Percentiles rank a stretch among this genome's conserved stretches.
These are phyloP conservation scores for Chalara sp. DNA, from an alignment of 2,329 filamentous ascomycete species.

Conservation along the genomic window DNA sequence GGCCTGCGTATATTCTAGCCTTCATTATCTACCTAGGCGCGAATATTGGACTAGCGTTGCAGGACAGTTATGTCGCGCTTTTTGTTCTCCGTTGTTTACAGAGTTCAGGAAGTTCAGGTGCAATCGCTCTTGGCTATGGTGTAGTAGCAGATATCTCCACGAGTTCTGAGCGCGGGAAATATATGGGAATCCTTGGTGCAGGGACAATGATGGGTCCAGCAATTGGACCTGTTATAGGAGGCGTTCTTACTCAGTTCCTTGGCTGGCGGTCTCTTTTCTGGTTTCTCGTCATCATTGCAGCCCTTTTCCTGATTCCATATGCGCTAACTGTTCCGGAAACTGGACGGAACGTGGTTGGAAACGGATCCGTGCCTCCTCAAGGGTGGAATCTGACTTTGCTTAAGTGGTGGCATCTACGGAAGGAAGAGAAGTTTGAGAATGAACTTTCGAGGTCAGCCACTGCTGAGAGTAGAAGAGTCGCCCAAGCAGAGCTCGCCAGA, in stretches of 20 bases:
- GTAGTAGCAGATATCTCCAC: constrained; percentile 68
- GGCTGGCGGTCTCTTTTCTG: constrained; percentile 48
- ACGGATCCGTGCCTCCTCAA: constrained; percentile 46
- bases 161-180: constrained; percentile 63
- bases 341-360: constrained; percentile 27
- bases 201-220: constrained; percentile 39
- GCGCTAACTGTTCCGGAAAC: constrained; percentile 26
- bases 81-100: constrained; percentile 52
- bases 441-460: constrained; percentile 20
- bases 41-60: constrained; percentile 48
- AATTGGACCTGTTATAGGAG: constrained; percentile 44
- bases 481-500: constrained; percentile 29
- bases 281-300: constrained; percentile 42
- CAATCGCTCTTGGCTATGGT: constrained; percentile 63
- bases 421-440: constrained; percentile 16
- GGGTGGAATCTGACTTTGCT: constrained; percentile 51
- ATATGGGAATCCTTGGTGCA: constrained; percentile 63
- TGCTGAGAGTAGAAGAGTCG: constrained; percentile 27
- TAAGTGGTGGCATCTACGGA: constrained; percentile 32
- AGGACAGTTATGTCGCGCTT: constrained; percentile 44
- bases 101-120: constrained; percentile 47
- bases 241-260: constrained; percentile 36
- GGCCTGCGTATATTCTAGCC: constrained; percentile 49
- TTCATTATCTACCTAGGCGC: constrained; percentile 49
- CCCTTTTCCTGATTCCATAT: constrained; percentile 29